Base-by-base conservation (phyloP, 2,329 filamentous ascomycete genomes). In the Calonectria hawksworthii region DNA sequence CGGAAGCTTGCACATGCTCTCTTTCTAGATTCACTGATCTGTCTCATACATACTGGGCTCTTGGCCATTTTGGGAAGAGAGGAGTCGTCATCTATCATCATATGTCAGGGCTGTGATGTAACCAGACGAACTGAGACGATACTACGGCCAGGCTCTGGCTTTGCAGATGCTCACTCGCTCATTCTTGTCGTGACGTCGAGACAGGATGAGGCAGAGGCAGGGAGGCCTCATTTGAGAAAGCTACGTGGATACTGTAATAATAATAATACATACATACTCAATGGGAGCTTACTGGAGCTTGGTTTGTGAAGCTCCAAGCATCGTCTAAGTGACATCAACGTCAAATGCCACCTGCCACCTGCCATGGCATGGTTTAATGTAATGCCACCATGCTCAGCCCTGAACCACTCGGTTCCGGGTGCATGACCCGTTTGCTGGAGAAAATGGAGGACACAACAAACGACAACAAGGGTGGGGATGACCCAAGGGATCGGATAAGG, bases 301-400 rank as follows among this genome's bases (percentile, higher is more conserved):
- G 32, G 64, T 30, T 51, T 32, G 61, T 47, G 41, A 50, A 50
- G 41, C 23, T 34, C n/a, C 30, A 65, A 63, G 36, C 52, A 34
- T 36, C 26, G 18, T 63, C n/a, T 63, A 34, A 52, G 32, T 64
- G 68, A 23, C 56, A 64, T 63, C 44, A 28, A 47, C 21, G 18
- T 32, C 34, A 41, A 41, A 72, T 72, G 38, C 13, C 64, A 72
- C 64, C 64, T 72, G 38, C 13, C 64, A 72, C 64, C 64, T 52
- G 21, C 56, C 59, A 54, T 50, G 68, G 34, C n/a, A 70, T 23
- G 34, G 34, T 3, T 36, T 18, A 41, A 36, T 41, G 13, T n/a
- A 23, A 64, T 61, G 34, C 47, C 34, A 44, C 41, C n/a, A 47
- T 44, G 38, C 67, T 63, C 30, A 61, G 28, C 38, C 51, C 52